Conservation (phyloP, 208 protist genomes). For the Leishmania mexicana region DNA sequence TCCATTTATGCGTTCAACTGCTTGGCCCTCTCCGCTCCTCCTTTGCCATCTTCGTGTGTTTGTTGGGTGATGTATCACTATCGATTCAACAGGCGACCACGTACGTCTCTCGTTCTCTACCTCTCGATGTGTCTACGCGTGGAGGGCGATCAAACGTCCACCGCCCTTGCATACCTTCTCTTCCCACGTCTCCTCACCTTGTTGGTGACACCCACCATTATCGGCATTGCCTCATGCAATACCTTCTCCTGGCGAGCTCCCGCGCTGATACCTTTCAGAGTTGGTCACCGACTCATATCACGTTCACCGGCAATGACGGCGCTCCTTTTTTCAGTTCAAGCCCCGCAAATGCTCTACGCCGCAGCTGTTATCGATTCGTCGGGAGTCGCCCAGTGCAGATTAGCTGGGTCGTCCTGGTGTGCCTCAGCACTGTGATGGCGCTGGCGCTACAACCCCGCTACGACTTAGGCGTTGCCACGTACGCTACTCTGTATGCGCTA, state of each 20-base stretch:
- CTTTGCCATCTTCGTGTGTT: neutral
- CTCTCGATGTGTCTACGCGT: conserved; percentile 1
- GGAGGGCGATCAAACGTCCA: neutral
- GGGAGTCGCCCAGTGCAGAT: conserved; percentile 3
- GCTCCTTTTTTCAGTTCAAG: neutral
- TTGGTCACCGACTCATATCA: conserved; percentile 15
- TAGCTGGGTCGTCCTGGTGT: conserved; percentile 31
- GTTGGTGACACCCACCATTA: neutral
- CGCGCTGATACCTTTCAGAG: conserved; percentile 14
- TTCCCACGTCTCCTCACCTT: neutral
- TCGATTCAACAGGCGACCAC: neutral
- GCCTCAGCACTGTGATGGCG: conserved; percentile 38
- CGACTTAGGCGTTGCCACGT: conserved; percentile 27
- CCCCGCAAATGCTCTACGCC: conserved; percentile 11
- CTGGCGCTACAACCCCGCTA: conserved; percentile 44
- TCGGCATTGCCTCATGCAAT: conserved; percentile 14
- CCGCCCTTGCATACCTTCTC: neutral
- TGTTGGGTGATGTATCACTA: neutral
- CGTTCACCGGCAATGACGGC: conserved; percentile 4
- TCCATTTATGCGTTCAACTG: neutral
- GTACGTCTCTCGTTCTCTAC: neutral
- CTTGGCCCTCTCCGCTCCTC: neutral
- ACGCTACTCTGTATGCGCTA: conserved; percentile 32
- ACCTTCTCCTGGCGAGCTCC: conserved; percentile 9
- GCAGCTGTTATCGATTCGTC: conserved; percentile 10